Evolutionary conservation across 1,284 basidiomycete genomes (phyloP).

Genomic region (Fomitopsis schrenkii): DNA sequence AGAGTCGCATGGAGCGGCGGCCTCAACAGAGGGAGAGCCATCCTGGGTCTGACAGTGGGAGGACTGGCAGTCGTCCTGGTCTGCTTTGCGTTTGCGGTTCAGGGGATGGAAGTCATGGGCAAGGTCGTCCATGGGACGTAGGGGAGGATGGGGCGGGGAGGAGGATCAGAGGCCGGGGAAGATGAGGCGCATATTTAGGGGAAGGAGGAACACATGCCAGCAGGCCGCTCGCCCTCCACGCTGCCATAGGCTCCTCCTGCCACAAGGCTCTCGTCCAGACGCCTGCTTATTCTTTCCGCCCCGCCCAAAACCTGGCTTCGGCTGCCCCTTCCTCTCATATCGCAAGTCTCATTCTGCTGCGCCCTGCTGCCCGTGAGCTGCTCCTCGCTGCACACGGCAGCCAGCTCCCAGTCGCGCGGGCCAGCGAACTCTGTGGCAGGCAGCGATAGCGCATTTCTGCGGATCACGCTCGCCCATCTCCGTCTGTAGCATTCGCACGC

Average conservation of each 20-base stretch:
- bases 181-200: constrained; percentile 32
- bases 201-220: constrained; percentile 29
- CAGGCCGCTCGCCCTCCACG: constrained; percentile 24
- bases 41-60: constrained; percentile 28
- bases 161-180: constrained; percentile 26
- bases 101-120: constrained; percentile 40
- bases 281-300: constrained; percentile 8
- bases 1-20: constrained; percentile 20
- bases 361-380: background rate
- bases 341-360: background rate
- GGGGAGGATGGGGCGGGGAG: constrained; percentile 20
- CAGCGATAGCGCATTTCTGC: background rate
- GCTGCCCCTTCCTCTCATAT: background rate
- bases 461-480: constrained; percentile 13
- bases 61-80: constrained; percentile 40
- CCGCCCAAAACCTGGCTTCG: background rate
- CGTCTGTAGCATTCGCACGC: constrained; percentile 11
- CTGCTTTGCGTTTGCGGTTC: constrained; percentile 53
- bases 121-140: constrained; percentile 47
- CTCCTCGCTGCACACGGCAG: background rate
- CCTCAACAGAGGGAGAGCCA: constrained; percentile 25
- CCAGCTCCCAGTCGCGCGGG: background rate
- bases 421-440: background rate
- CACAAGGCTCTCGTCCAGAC: constrained; percentile 10
- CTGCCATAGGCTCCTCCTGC: constrained; percentile 20